A percentile compares a stretch with the other conserved stretches of the same genome.
Conservation (phyloP, 768 basidiomycete genomes). For the Kwoniella heveanensis region DNA sequence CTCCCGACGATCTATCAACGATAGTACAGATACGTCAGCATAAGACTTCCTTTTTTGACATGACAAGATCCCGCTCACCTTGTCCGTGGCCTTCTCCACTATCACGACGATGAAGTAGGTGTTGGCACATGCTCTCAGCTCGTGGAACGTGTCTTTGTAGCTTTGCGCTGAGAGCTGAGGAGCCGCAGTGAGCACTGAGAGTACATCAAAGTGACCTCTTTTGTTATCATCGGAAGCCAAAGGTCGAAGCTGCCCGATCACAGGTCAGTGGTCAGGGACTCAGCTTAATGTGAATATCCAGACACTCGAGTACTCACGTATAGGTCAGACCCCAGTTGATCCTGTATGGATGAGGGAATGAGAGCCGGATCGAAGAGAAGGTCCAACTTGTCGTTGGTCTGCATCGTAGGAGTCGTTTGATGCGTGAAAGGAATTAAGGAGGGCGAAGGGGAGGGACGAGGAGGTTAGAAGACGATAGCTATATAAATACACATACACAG, state of each 20-base stretch:
- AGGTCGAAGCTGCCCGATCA: slow-evolving; percentile 74
- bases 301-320: slow-evolving; percentile 10
- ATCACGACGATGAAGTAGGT: slow-evolving; percentile 88
- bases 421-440: neutral
- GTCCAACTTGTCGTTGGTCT: slow-evolving; percentile 14
- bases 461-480: too few species aligned
- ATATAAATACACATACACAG: too few species aligned
- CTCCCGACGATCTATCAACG: slow-evolving; percentile 68
- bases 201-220: slow-evolving; percentile 80
- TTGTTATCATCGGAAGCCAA: slow-evolving; percentile 79
- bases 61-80: too few species aligned
- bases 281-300: neutral
- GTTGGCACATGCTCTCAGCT: slow-evolving; percentile 44
- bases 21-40: too few species aligned
- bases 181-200: slow-evolving; percentile 70
- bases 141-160: slow-evolving; percentile 60
- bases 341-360: slow-evolving; percentile 18
- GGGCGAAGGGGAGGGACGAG: too few species aligned
- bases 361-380: slow-evolving; percentile 23
- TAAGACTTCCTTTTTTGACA: too few species aligned
- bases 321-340: slow-evolving; percentile 18
- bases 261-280: too few species aligned
- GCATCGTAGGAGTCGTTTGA: slow-evolving; percentile 1
- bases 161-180: slow-evolving; percentile 68
- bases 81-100: slow-evolving; percentile 70